Evolutionary conservation across 108 stramenopile genomes (phyloP), one percentile per base, ranked within the genome.

Genomic region (Skeletonema menzelii): DNA sequence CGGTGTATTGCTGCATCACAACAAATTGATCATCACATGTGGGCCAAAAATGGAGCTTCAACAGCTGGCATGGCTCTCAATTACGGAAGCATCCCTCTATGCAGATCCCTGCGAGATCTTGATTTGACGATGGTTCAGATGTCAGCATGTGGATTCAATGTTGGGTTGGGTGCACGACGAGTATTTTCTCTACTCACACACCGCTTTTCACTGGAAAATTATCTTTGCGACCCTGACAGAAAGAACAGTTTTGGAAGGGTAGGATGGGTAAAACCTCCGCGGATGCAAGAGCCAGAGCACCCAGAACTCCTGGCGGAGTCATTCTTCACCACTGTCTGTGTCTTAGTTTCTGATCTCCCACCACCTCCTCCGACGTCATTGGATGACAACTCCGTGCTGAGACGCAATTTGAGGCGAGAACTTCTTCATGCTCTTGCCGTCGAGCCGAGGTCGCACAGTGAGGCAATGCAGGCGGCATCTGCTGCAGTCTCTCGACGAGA

Each of bases 391-490:
- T 68, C 70, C 20, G 84, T 72, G 40, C 67, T 93, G 47, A 73
- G 85, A 60, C 81, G 82, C 46, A 95, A 83, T 60, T 80, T 96
- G 30, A 83, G 89, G 38, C 79, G 97, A 22, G 97, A 98, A 68
- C 59, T 98, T 0, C 82, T 98, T 8, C 97, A 98, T 79, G 88
- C 91, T 7, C 82, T 98, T 26, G 95, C 93, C 10, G 91, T 91
- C 2, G 92, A 90, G 67, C 94, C 96, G 5, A 67, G 92, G 64
- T 95, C 94, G 15, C 89, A 95, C 77, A 94, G 92, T 69, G 91
- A 95, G 73, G 94, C 94, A 2, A 85, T 91, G 85, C 63, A 75
- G 10, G 91, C 91, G 6, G 91, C 89, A 55, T 87, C 88, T 26
- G 82, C 83, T 47, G 91, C 88, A 34, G 85, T 88, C 2, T 86